Evolutionary conservation across 306 rosid species (phyloP).

Genomic region (Quercus variabilis): DNA sequence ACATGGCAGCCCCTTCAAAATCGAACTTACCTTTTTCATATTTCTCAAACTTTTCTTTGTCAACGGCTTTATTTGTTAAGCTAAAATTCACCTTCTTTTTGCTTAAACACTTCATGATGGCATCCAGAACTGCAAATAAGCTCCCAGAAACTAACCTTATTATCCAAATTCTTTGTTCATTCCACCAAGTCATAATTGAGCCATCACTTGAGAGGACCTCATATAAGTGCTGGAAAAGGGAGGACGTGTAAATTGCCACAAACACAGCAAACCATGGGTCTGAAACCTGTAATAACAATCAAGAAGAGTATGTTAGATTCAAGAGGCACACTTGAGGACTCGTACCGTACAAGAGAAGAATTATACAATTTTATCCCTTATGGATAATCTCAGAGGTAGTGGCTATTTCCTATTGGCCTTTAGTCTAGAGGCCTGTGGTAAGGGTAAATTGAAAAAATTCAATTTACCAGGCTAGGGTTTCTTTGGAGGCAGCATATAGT

Average conservation of each 20-base stretch:
- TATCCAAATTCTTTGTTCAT: slow-evolving; percentile 48
- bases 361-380: too few species aligned
- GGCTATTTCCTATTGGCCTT: too few species aligned
- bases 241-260: slow-evolving; percentile 24
- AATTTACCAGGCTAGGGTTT: too few species aligned
- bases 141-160: slow-evolving; percentile 23
- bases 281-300: slow-evolving; percentile 12
- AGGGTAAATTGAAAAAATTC: too few species aligned
- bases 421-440: too few species aligned
- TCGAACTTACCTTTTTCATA: slow-evolving; percentile 47
- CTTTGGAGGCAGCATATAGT: too few species aligned
- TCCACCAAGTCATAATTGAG: slow-evolving; percentile 40
- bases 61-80: slow-evolving; percentile 41
- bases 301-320: background rate
- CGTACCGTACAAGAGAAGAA: too few species aligned
- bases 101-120: slow-evolving; percentile 25
- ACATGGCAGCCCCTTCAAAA: slow-evolving; percentile 47
- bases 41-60: slow-evolving; percentile 42
- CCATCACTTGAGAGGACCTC: slow-evolving; percentile 45
- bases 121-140: slow-evolving; percentile 27
- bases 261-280: slow-evolving; percentile 50
- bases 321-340: too few species aligned
- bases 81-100: slow-evolving; percentile 14
- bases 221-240: slow-evolving; percentile 35
- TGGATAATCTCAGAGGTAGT: too few species aligned